Evolutionary conservation across 2,329 filamentous ascomycete species (phyloP), one percentile per base, ranked within the genome.

Genomic region (Diplodia scrobiculata): DNA sequence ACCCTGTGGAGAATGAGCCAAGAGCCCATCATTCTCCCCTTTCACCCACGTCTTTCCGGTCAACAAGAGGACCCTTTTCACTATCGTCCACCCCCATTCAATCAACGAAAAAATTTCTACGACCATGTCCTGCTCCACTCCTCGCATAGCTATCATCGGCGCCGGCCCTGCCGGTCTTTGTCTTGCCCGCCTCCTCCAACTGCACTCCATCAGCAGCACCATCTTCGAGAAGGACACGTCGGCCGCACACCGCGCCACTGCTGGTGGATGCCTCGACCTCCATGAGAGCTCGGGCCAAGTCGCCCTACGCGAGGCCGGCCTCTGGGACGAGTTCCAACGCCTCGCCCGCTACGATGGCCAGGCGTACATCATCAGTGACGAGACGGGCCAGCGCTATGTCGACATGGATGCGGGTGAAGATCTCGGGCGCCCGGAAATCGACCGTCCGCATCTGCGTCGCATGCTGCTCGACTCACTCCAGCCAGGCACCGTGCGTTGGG

Each of bases 211-310:
- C 58, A 72, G 80, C 2, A 79, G 80, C 67, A 82, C 78, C 10
- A 74, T 87, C 32, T 87, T 82, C 69, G 59, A 63, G 82, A 86
- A 73, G 6, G 70, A 73, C 25, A 67, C 59, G n/a, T 77, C 78
- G 2, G 77, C 79, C 17, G 70, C 80, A 67, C 38, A 48, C 19
- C 79, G 79, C 66, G 77, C 82, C 47, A 77, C 74, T 5, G 82
- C 85, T 70, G 84, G 84, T 45, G 84, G 84, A 10, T 82, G 77
- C 3, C 79, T 87, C 1, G 84, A 87, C 69, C 73, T 87, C 7
- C 84, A 87, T 68, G 80, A 79, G 0, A 68, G 74, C 3, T 82
- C 81, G 1, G 84, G 84, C 0, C 79, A 86, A 36, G 74, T 76
- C 3, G 84, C 84, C 0, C 71, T 87, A 55, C 79, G 80, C 65